Base-by-base conservation (phyloP, 2,329 filamentous ascomycete species). In the Sphaceloma murrayae region DNA sequence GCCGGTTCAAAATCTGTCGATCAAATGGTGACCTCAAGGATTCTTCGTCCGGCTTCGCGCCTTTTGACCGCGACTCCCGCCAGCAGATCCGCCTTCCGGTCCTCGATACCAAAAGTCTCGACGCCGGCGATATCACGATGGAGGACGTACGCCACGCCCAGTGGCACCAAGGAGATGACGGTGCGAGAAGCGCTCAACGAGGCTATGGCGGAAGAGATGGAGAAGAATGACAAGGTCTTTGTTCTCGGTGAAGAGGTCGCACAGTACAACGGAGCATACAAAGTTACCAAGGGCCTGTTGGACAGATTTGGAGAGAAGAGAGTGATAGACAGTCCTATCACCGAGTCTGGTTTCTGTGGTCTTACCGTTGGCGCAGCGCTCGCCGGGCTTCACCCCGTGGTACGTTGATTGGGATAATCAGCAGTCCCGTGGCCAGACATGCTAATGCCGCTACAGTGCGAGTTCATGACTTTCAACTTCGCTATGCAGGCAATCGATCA, bases 391-490 rank as follows among this genome's bases (percentile, higher is more conserved):
- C 83, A 93, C 70, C 91, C 91, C 50, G 77, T 98, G 56, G 86
- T 94, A 73, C 74, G 42, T 32, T n/a, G 2, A 8, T 10, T 34
- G 85, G 49, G n/a, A n/a, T n/a, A n/a, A n/a, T n/a, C n/a, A n/a
- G n/a, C n/a, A n/a, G n/a, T n/a, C n/a, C n/a, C n/a, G n/a, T n/a
- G n/a, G n/a, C n/a, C n/a, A n/a, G 42, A 34, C 24, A n/a, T 11
- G 11, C 53, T 49, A 27, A 52, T 47, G 13, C 29, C 4, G 5
- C n/a, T 9, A 42, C 54, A 91, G 85, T 91, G 84, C 77, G 91
- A 98, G 73, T 98, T 98, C 77, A 98, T 98, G 91, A 98, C 91
- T 61, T 96, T 94, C 80, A 98, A 98, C 78, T 96, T 96, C 65
- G 89, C 91, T 67, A 98, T 98, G 91, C 91, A 98, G 73, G 86